Percentiles rank a stretch among this genome's conserved stretches.
These are phyloP conservation scores for Nitzschia palea DNA, from an alignment of 108 stramenopile species.

Conservation along the genomic window DNA sequence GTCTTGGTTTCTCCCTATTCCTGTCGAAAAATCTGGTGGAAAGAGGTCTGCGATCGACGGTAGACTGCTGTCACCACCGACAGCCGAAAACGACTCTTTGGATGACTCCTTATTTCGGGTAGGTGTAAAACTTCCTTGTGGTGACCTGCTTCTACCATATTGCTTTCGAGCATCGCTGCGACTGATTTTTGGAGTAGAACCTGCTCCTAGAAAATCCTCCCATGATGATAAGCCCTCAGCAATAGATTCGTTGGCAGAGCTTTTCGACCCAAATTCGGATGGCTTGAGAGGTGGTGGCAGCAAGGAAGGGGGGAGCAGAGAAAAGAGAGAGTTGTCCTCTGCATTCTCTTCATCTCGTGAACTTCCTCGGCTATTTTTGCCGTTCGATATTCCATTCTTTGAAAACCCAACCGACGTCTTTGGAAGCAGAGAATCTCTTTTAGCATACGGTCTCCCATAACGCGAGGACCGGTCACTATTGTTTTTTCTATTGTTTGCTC, in stretches of 20 bases:
- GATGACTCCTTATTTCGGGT: too few relatives aligned
- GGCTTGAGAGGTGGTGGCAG: too few relatives aligned
- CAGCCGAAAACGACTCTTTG: neutral
- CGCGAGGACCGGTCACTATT: too few relatives aligned
- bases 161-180: too few relatives aligned
- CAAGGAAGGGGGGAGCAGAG: constrained; percentile 29
- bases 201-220: constrained; percentile 48
- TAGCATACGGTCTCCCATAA: constrained; percentile 1
- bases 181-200: neutral
- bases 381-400: neutral
- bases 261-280: too few relatives aligned
- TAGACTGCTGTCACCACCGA: constrained; percentile 12
- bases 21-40: constrained; percentile 38
- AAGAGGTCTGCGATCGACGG: constrained; percentile 46
- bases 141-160: too few relatives aligned
- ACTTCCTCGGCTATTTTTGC: neutral
- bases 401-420: neutral
- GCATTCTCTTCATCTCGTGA: too few relatives aligned
- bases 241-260: neutral
- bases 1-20: neutral
- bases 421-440: neutral
- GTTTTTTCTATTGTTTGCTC: constrained; percentile 2
- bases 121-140: too few relatives aligned
- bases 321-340: constrained; percentile 8
- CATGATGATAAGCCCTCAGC: constrained; percentile 44